These are phyloP conservation scores for Pleurostoma richardsiae DNA, from an alignment of 2,329 filamentous ascomycete genomes.

Conservation along the genomic window DNA sequence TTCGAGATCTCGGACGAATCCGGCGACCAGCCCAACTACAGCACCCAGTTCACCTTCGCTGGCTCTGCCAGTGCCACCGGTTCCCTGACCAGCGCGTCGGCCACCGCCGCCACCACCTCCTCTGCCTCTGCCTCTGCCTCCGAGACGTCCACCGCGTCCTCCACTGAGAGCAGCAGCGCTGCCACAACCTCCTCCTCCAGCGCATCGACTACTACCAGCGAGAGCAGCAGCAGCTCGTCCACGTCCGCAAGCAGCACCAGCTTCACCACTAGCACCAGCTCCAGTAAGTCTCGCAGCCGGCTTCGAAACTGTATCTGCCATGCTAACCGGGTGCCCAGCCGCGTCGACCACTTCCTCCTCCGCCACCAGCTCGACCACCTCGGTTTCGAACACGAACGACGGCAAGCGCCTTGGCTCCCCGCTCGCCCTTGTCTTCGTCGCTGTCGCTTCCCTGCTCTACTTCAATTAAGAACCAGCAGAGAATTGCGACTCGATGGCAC, in stretches of 20 bases:
- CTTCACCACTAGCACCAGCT: not conserved
- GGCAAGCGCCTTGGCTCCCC: constrained; percentile 31
- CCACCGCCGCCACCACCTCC: constrained; percentile 6
- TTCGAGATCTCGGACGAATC: constrained; percentile 36
- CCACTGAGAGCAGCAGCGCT: constrained; percentile 11
- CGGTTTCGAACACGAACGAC: constrained; percentile 24
- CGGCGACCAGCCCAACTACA: constrained; percentile 34
- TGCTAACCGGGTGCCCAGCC: not conserved
- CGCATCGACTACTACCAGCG: constrained; percentile 7
- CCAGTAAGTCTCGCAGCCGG: not conserved
- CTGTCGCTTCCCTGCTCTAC: constrained; percentile 33
- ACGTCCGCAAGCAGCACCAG: not conserved
- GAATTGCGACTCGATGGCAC: no score
- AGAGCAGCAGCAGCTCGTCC: constrained; percentile 5
- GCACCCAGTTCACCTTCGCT: constrained; percentile 27
- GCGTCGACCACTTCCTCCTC: constrained; percentile 11
- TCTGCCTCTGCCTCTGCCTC: constrained; percentile 7
- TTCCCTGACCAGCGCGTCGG: constrained; percentile 9
- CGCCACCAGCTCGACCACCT: constrained; percentile 15
- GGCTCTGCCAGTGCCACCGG: constrained; percentile 17
- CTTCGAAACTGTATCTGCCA: not conserved
- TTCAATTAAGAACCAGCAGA: constrained; percentile 27
- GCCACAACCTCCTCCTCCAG: constrained; percentile 14
- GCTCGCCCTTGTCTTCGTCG: constrained; percentile 32
- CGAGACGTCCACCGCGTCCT: constrained; percentile 12